These are phyloP conservation scores for Russula lepida DNA, from an alignment of 768 basidiomycete species.

Conservation along the genomic window DNA sequence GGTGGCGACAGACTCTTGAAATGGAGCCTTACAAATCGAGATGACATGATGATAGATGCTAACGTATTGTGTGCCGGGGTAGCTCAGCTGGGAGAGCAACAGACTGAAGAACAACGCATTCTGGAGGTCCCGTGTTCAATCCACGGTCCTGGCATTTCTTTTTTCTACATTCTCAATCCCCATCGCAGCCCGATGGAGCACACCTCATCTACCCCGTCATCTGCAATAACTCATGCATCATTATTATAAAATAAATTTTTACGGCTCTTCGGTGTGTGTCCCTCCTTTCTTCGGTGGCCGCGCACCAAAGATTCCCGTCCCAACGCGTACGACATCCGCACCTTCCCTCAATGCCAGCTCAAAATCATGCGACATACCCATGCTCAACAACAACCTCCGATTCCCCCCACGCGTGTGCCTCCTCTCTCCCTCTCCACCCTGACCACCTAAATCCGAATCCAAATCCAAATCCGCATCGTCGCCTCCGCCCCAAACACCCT, in stretches of 20 bases:
- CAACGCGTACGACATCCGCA: slow-evolving; percentile 83
- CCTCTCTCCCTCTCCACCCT: slow-evolving; percentile 12
- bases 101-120: slow-evolving; percentile 29
- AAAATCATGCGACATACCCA: slow-evolving; percentile 98
- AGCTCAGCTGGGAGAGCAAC: slow-evolving; percentile 30
- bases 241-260: too few species aligned
- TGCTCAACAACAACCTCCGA: slow-evolving; percentile 60
- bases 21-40: neutral
- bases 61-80: slow-evolving; percentile 17
- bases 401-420: slow-evolving; percentile 29
- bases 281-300: slow-evolving; percentile 12
- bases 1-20: too few species aligned
- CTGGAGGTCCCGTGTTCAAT: slow-evolving; percentile 76
- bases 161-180: slow-evolving; percentile 15
- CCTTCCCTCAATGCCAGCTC: slow-evolving; percentile 77
- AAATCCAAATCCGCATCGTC: slow-evolving; percentile 9
- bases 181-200: too few species aligned
- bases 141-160: slow-evolving; percentile 61
- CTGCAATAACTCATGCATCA: neutral
- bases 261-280: neutral
- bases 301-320: slow-evolving; percentile 49
- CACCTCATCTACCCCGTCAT: neutral
- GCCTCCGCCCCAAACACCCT: slow-evolving; percentile 21
- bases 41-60: neutral
- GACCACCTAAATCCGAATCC: neutral